Evolutionary conservation across 164 flowering plant genomes (phyloP), one percentile per base, ranked within the genome.

Genomic region (Macadamia integrifolia): DNA sequence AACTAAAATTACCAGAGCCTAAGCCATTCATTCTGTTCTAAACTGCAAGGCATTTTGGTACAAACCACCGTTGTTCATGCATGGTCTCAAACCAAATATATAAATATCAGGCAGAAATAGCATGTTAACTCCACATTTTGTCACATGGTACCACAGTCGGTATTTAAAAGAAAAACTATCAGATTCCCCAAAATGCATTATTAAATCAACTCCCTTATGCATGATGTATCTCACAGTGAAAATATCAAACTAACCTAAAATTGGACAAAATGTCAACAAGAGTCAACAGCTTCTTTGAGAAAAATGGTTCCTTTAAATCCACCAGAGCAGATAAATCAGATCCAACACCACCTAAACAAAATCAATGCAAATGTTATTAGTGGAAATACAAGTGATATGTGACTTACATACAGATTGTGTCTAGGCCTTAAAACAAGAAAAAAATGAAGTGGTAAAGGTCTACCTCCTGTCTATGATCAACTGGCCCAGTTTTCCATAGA

Each of bases 221-320:
- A 53, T 6, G 5, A 60, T 32, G 43, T 32, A 31, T 60, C 62
- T 30, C 6, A 12, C 14, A 6, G 9, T 60, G 10, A 3, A 12
- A 42, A 49, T 49, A 65, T 17, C 50, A 71, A 12, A 80, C 96
- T 62, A 62, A 93, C 98, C 97, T 83, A 77, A 78, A 80, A 71
- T 69, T 67, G 44, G 90, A 86, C 66, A 93, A 88, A 62, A 94
- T 83, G 63, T 77, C 74, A 75, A 91, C 80, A 43, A 94, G 93
- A 62, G 83, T 77, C 70, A 86, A 75, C 58, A 94, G 78, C 86
- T 94, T 94, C 60, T 67, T 69, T 6, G 98, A 94, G 79, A 91
- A 88, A 71, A 81, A 76, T 49, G 98, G 97, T 78, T 87, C 96
- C 78, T 83, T 80, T 61, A 91, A 80, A 72, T 75, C 81, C 69